Percentiles rank a stretch among this genome's conserved stretches.
These are phyloP conservation scores for Hordeum marinum DNA, from an alignment of 176 grass and related monocot genomes.

Conservation along the genomic window DNA sequence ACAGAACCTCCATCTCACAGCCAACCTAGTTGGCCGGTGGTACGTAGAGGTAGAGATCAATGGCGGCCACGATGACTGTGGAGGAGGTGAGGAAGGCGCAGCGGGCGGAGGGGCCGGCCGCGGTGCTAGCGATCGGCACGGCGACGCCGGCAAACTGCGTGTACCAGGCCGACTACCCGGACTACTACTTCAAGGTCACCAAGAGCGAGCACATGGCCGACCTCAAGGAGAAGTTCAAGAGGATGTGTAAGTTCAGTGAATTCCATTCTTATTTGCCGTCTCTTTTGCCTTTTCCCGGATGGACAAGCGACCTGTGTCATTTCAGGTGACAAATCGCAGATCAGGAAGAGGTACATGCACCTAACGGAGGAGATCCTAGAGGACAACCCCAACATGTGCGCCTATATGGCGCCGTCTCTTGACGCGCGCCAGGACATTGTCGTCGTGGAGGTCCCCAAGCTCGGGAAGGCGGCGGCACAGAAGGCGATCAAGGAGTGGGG, in stretches of 20 bases:
- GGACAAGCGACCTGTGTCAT: not conserved
- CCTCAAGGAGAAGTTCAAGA: not conserved
- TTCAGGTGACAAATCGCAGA: conserved; percentile 71
- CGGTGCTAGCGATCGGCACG: conserved; percentile 42
- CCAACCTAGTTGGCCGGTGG: no score
- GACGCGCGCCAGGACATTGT: conserved; percentile 84
- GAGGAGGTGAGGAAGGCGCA: conserved; percentile 58
- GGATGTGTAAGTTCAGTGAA: not conserved
- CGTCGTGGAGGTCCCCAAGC: conserved; percentile 38
- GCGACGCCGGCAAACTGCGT: conserved; percentile 73
- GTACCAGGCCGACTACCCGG: conserved; percentile 12
- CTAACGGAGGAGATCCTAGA: not conserved
- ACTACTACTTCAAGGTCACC: conserved; percentile 70
- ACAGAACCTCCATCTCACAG: not conserved
- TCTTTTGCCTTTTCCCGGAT: not conserved
- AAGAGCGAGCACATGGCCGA: not conserved
- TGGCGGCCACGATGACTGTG: conserved; percentile 29
- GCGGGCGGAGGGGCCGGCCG: not conserved
- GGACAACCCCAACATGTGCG: not conserved
- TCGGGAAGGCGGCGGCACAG: not conserved
- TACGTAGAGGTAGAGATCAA: not conserved
- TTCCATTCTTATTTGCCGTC: conserved; percentile 17
- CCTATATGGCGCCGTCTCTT: conserved; percentile 68
- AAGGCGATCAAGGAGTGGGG: not conserved
- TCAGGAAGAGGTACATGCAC: not conserved